Evolutionary conservation across 2,329 filamentous ascomycete genomes (phyloP).

Genomic region (Penicillium sp.): DNA sequence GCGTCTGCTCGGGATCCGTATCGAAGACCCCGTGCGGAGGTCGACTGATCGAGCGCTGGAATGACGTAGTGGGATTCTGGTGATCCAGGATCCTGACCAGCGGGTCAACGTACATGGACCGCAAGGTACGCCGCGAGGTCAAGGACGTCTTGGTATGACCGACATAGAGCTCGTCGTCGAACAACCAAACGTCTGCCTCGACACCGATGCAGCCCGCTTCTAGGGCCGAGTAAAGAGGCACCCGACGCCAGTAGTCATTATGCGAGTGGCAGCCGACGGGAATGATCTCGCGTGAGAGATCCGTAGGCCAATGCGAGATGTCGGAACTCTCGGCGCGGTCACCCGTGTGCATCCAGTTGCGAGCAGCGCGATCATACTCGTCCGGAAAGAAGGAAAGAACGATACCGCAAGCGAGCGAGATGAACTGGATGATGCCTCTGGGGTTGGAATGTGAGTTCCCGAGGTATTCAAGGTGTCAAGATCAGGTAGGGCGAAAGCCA

Average conservation of each 20-base stretch:
- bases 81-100: slow-evolving; percentile 49
- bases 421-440: slow-evolving; percentile 44
- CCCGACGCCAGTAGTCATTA: slow-evolving; percentile 58
- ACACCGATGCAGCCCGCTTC: slow-evolving; percentile 55
- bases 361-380: slow-evolving; percentile 39
- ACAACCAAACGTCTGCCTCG: slow-evolving; percentile 58
- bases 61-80: slow-evolving; percentile 47
- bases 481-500: background rate
- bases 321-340: slow-evolving; percentile 40
- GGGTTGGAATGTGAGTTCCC: too few relatives aligned
- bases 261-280: slow-evolving; percentile 56
- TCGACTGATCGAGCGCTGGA: slow-evolving; percentile 30
- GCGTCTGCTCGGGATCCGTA: slow-evolving; percentile 47
- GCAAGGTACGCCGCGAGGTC: slow-evolving; percentile 48
- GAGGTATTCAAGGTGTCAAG: background rate
- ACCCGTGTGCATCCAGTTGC: slow-evolving; percentile 40
- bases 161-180: slow-evolving; percentile 53
- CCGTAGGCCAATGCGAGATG: slow-evolving; percentile 44
- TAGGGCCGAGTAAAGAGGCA: slow-evolving; percentile 56
- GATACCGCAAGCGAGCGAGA: slow-evolving; percentile 39
- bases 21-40: slow-evolving; percentile 52
- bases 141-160: slow-evolving; percentile 53
- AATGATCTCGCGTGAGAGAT: slow-evolving; percentile 50
- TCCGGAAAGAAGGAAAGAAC: slow-evolving; percentile 43
- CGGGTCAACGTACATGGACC: slow-evolving; percentile 54